Conservation (phyloP, 2,329 filamentous ascomycete genomes). For the Botrytis deweyae region DNA sequence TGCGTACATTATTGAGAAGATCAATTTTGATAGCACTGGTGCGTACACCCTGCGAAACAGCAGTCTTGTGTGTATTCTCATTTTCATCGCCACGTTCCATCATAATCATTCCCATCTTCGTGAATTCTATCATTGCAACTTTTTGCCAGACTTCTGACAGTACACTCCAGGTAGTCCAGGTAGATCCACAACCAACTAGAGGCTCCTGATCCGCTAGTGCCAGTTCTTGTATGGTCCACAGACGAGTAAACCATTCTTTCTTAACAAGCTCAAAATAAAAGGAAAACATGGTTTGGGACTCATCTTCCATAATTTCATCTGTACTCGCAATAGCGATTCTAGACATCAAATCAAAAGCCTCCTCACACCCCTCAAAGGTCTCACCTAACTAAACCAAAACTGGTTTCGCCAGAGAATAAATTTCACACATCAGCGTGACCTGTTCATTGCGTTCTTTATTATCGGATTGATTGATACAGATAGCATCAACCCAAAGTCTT, state of each 20-base stretch:
- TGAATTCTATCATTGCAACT: not conserved
- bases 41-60: not conserved
- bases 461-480: conserved; percentile 30
- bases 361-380: not conserved
- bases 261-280: not conserved
- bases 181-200: conserved; percentile 1
- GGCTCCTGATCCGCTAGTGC: not conserved
- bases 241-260: conserved; percentile 23
- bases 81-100: too few species aligned
- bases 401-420: conserved; percentile 26
- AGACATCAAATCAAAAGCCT: not conserved
- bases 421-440: conserved; percentile 28
- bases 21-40: not conserved
- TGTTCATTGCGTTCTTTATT: conserved; percentile 27
- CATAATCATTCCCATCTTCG: not conserved
- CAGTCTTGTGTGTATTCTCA: not conserved
- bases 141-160: not conserved
- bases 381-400: conserved; percentile 20
- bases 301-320: not conserved
- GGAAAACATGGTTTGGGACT: not conserved
- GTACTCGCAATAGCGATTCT: not conserved
- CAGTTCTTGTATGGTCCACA: conserved; percentile 25
- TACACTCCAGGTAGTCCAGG: conserved; percentile 7
- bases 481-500: conserved; percentile 22
- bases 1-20: not conserved